phyloP scores from a whole-genome alignment of 192 early-diverging fungal species.

The Piromyces finnis region DNA sequence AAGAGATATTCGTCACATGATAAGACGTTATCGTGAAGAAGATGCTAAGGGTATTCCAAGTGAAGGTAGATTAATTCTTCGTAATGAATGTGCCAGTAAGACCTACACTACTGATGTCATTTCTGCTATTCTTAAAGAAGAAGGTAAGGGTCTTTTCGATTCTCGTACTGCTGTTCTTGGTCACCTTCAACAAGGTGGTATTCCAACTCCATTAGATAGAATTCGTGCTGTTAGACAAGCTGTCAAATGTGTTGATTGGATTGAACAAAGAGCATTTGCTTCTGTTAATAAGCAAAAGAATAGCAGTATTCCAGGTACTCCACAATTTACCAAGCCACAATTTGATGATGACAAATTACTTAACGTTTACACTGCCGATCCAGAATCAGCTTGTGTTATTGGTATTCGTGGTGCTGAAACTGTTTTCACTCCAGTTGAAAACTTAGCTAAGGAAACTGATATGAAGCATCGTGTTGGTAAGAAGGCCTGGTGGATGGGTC shows the following conservation, averaged over 20 bases:
- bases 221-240: slow-evolving; percentile 80
- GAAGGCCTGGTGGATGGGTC: slow-evolving; percentile 53
- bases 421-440: slow-evolving; percentile 46
- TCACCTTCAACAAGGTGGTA: slow-evolving; percentile 88
- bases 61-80: slow-evolving; percentile 78
- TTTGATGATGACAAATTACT: slow-evolving; percentile 14
- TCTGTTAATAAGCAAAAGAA: background rate
- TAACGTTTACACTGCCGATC: slow-evolving; percentile 30
- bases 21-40: slow-evolving; percentile 59
- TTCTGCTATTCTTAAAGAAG: slow-evolving; percentile 64
- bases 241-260: slow-evolving; percentile 63
- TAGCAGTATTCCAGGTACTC: background rate
- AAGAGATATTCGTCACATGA: slow-evolving; percentile 65
- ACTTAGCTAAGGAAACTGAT: slow-evolving; percentile 56
- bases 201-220: slow-evolving; percentile 85
- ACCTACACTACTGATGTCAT: slow-evolving; percentile 86
- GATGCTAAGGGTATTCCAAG: slow-evolving; percentile 9
- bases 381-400: slow-evolving; percentile 50
- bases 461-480: slow-evolving; percentile 49
- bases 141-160: slow-evolving; percentile 76
- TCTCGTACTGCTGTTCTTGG: slow-evolving; percentile 79
- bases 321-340: background rate
- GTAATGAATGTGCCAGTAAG: slow-evolving; percentile 51
- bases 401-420: slow-evolving; percentile 66
- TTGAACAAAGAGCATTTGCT: slow-evolving; percentile 37